Evolutionary conservation across 108 stramenopile species (phyloP), one percentile per base, ranked within the genome.

Genomic region (Phaeodactylum tricornutum): DNA sequence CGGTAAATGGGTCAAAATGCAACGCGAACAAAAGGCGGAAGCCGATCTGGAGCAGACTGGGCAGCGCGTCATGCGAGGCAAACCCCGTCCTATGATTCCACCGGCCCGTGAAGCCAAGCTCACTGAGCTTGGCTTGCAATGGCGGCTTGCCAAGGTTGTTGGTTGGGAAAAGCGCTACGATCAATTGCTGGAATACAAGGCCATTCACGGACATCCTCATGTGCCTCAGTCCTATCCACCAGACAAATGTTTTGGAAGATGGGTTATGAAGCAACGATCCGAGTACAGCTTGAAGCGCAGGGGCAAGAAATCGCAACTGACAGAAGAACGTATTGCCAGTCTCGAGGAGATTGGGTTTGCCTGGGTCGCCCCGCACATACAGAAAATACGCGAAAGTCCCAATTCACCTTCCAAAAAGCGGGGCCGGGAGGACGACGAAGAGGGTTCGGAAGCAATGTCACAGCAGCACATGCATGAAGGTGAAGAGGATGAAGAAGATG

Each of bases 41-140:
- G n/a, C 51, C 41, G 35, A 61, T 47, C 30, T 67, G 58, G 1
- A 43, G 59, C 63, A 58, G 62, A 24, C 53, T 53, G 0, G 46
- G 35, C 36, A 57, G 16, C 9, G 16, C 20, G 19, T n/a, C 3
- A 16, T 14, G 32, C 29, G 29, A 6, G 20, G 15, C 6, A 53
- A 42, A 23, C 24, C 25, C 6, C 15, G 17, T 19, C 38, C 27
- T 3, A 27, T 14, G 8, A 6, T 40, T 5, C n/a, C 40, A 37
- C n/a, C 22, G 14, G 32, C 15, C 8, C 29, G 49, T 7, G 22
- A 34, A n/a, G 49, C 15, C 8, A 26, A 50, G 12, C 16, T 42
- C 35, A 53, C n/a, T 26, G 9, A 15, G n/a, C 24, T 42, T 41
- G 53, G 53, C 4, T 40, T 53, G 6, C 38, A 53, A 53, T 53